Evolutionary conservation across 176 grass and related monocot genomes (phyloP).

Genomic region (Oryza meyeriana): DNA sequence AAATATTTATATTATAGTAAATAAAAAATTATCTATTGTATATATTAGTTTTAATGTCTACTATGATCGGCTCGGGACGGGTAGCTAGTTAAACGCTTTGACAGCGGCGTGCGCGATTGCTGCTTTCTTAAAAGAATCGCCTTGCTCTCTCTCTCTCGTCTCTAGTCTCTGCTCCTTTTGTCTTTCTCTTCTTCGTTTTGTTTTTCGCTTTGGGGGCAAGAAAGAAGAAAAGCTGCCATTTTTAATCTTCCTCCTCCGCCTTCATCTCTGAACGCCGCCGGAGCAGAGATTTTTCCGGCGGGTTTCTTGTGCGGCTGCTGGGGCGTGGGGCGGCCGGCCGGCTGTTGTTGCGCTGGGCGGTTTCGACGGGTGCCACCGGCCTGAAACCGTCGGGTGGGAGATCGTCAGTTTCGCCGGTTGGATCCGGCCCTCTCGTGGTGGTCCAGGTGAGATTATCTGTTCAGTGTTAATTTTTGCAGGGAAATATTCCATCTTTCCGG

Average conservation of each 20-base stretch:
- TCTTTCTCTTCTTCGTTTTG: too few species aligned
- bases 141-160: background rate
- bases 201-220: background rate
- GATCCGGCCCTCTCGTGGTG: background rate
- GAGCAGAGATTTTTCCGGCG: background rate
- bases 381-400: background rate
- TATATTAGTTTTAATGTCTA: too few species aligned
- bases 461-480: background rate
- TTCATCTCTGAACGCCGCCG: background rate
- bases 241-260: background rate
- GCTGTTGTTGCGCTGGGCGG: background rate
- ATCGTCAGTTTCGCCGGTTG: background rate
- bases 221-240: background rate
- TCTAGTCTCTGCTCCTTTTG: background rate
- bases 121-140: background rate
- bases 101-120: background rate
- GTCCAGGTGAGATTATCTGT: background rate
- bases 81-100: constrained; percentile 16
- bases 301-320: background rate
- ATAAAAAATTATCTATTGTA: too few species aligned
- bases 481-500: background rate
- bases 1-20: too few species aligned
- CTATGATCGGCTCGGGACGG: too few species aligned
- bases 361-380: background rate
- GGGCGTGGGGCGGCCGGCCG: too few species aligned